Conservation (phyloP, 139 green algal species). For the Chlamydomonas asymmetrica region DNA sequence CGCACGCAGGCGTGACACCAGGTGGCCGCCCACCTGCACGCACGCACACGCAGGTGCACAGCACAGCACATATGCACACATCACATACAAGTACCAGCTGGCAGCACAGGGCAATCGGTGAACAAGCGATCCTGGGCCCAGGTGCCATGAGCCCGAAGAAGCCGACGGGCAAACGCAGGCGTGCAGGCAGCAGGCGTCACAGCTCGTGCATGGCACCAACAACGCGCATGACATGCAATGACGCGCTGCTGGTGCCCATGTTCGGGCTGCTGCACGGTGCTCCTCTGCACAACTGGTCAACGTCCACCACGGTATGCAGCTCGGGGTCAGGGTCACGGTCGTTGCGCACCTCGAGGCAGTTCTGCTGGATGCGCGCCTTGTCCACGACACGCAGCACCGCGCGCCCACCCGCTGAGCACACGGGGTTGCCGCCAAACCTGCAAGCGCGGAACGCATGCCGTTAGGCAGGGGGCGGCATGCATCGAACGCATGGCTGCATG, state of each 20-base stretch:
- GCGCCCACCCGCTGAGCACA: constrained; percentile 84
- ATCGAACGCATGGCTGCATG: neutral
- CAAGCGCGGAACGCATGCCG: neutral
- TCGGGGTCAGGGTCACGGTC: no score
- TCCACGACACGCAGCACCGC: constrained; percentile 90
- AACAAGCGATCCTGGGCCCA: no score
- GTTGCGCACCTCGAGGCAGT: constrained; percentile 54
- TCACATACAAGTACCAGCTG: no score
- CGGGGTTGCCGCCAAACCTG: constrained; percentile 94
- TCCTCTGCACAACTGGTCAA: neutral
- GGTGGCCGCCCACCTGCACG: constrained; percentile 65
- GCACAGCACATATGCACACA: no score
- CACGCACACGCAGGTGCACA: constrained; percentile 5
- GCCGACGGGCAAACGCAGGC: no score
- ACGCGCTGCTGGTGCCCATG: no score
- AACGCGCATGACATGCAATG: no score
- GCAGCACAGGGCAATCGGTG: no score
- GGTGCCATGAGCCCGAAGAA: no score
- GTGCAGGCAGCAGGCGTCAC: no score
- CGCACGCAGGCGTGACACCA: constrained; percentile 51
- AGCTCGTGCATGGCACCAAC: constrained; percentile 22
- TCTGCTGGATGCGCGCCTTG: constrained; percentile 71
- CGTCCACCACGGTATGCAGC: neutral
- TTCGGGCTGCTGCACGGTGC: no score
- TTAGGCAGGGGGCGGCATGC: neutral